phyloP scores from a whole-genome alignment of 768 basidiomycete species.

The Amanita brunnescens region DNA sequence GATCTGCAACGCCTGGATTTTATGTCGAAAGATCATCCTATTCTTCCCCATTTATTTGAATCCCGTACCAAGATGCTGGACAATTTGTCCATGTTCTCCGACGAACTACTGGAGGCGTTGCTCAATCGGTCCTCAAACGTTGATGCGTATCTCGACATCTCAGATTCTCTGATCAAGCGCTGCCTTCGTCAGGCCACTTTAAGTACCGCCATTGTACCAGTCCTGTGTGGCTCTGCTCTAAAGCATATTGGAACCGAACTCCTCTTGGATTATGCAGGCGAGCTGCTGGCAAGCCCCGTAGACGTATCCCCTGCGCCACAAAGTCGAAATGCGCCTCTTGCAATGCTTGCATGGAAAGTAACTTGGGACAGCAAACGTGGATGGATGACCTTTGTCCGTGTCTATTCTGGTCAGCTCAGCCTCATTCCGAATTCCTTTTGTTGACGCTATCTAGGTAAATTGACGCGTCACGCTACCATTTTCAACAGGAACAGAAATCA shows the following conservation, averaged over 20 bases:
- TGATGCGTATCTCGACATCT: conserved; percentile 58
- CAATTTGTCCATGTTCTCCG: conserved; percentile 71
- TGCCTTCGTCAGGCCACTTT: conserved; percentile 64
- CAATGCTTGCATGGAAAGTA: conserved; percentile 82
- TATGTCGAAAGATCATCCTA: conserved; percentile 55
- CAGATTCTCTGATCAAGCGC: conserved; percentile 42
- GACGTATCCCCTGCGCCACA: conserved; percentile 49
- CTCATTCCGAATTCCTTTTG: conserved; percentile 2
- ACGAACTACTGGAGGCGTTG: conserved; percentile 68
- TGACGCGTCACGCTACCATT: conserved; percentile 53
- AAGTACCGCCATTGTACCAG: conserved; percentile 59
- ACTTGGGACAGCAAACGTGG: conserved; percentile 73
- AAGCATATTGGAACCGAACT: conserved; percentile 76
- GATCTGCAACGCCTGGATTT: conserved; percentile 32
- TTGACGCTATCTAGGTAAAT: conserved; percentile 40
- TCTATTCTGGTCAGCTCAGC: conserved; percentile 65
- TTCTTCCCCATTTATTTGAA: conserved; percentile 52
- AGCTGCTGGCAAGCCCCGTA: conserved; percentile 67
- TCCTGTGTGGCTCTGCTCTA: conserved; percentile 77
- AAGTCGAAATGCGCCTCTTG: conserved; percentile 39
- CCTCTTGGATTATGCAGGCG: conserved; percentile 75
- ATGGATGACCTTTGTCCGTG: conserved; percentile 90
- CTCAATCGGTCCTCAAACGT: conserved; percentile 48
- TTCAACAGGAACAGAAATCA: conserved; percentile 61
- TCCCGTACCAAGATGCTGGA: conserved; percentile 71